Conservation (phyloP, 192 early-diverging fungal genomes). For the Coemansia sp. region DNA sequence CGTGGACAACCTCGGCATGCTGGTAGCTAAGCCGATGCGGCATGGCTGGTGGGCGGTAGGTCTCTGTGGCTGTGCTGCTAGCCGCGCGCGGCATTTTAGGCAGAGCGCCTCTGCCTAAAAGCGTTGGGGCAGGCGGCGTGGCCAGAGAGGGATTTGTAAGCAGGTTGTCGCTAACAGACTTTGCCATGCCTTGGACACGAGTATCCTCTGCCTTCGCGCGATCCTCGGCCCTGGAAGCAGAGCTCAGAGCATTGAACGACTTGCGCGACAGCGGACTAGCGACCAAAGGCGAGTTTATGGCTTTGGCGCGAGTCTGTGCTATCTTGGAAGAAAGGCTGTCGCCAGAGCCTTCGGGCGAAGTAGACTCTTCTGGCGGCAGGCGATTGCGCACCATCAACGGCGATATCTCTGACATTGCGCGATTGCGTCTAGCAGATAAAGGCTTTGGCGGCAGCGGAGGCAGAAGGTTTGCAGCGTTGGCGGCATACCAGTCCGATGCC, state of each 20-base stretch:
- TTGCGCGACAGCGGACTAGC: slow-evolving; percentile 50
- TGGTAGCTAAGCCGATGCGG: slow-evolving; percentile 36
- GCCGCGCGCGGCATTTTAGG: slow-evolving; percentile 34
- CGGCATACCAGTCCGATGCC: slow-evolving; percentile 18
- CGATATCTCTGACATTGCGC: slow-evolving; percentile 41
- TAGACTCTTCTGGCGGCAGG: slow-evolving; percentile 10
- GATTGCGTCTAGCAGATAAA: slow-evolving; percentile 29
- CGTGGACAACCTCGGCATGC: slow-evolving; percentile 4
- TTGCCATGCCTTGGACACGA: slow-evolving; percentile 10
- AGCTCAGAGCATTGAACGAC: slow-evolving; percentile 34
- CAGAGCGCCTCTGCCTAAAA: slow-evolving; percentile 6
- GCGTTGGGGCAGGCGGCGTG: slow-evolving; percentile 2
- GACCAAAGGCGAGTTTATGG: slow-evolving; percentile 34
- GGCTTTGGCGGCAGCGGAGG: slow-evolving; percentile 30
- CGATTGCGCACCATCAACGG: slow-evolving; percentile 28
- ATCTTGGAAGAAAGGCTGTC: slow-evolving; percentile 11
- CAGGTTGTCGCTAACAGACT: slow-evolving; percentile 7
- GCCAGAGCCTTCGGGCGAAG: not conserved
- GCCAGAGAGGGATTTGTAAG: not conserved
- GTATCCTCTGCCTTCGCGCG: slow-evolving; percentile 4
- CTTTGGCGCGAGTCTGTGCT: slow-evolving; percentile 23
- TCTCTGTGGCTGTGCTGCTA: slow-evolving; percentile 5
- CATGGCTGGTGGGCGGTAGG: slow-evolving; percentile 10
- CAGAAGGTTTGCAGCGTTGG: slow-evolving; percentile 15
- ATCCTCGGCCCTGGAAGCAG: slow-evolving; percentile 20